Percentiles rank a stretch among this genome's conserved stretches.
Conservation (phyloP, 2,329 filamentous ascomycete species). For the Thielaviopsis euricoi region DNA sequence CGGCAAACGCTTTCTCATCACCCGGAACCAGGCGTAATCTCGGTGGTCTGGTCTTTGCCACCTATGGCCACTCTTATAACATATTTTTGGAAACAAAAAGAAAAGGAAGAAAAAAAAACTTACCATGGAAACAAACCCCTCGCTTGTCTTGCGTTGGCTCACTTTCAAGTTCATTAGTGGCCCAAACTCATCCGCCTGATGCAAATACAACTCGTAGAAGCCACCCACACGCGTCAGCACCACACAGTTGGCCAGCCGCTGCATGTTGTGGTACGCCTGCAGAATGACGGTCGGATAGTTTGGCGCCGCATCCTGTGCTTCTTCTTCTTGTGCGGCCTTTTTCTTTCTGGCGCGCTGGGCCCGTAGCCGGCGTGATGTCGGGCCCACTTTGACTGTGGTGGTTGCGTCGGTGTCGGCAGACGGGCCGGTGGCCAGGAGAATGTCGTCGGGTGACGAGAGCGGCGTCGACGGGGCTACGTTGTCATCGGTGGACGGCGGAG, state of each 20-base stretch:
- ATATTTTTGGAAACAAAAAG: conserved; percentile 11
- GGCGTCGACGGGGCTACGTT: not conserved
- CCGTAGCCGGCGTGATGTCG: too few relatives aligned
- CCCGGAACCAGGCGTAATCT: not conserved
- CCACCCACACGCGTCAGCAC: conserved; percentile 81
- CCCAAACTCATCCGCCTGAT: conserved; percentile 80
- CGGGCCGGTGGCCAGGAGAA: too few relatives aligned
- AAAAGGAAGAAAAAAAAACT: conserved; percentile 13
- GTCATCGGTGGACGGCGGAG: conserved; percentile 13
- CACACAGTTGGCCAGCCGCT: conserved; percentile 78
- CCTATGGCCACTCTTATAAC: not conserved
- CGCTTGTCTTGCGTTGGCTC: conserved; percentile 61
- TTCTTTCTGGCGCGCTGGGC: not conserved
- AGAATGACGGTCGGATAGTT: conserved; percentile 75
- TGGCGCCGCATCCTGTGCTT: conserved; percentile 30
- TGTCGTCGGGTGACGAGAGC: too few relatives aligned
- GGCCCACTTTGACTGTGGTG: too few relatives aligned
- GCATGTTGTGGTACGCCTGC: conserved; percentile 78
- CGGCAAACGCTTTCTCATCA: too few relatives aligned
- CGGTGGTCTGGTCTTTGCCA: not conserved
- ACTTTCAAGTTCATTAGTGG: conserved; percentile 80
- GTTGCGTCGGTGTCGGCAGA: too few relatives aligned
- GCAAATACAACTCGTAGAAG: conserved; percentile 97
- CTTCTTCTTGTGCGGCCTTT: conserved; percentile 19
- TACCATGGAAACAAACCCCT: conserved; percentile 74